A percentile compares a stretch with the other conserved stretches of the same genome.
phyloP scores from a whole-genome alignment of 2,329 filamentous ascomycete genomes.

The Penicillium crustosum region DNA sequence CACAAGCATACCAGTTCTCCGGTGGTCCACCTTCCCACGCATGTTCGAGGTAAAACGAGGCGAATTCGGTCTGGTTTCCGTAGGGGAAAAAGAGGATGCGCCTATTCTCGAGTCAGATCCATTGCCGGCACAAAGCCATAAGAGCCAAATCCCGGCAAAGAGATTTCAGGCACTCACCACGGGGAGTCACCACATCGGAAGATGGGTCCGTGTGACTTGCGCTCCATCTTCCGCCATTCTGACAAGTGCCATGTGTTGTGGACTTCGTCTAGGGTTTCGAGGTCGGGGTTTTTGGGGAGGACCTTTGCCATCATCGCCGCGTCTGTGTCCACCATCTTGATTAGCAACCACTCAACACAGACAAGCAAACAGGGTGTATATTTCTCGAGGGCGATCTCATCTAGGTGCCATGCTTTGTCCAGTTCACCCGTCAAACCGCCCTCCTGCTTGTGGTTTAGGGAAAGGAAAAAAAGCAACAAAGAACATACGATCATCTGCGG shows the following conservation, averaged over 20 bases:
- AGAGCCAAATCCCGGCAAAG: neutral
- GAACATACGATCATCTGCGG: constrained; percentile 58
- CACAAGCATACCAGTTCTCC: constrained; percentile 94
- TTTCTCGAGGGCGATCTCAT: neutral
- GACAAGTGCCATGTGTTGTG: constrained; percentile 84
- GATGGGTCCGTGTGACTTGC: constrained; percentile 82
- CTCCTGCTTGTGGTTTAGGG: neutral
- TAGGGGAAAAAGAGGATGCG: constrained; percentile 92
- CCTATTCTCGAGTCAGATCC: constrained; percentile 53
- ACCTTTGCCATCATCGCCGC: constrained; percentile 83
- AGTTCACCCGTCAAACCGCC: neutral
- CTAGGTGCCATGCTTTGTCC: neutral
- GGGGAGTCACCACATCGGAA: constrained; percentile 86
- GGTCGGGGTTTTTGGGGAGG: constrained; percentile 73
- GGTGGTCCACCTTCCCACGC: constrained; percentile 76
- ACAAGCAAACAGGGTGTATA: neutral
- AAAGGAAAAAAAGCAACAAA: constrained; percentile 10
- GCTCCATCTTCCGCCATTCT: constrained; percentile 72
- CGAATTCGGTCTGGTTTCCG: constrained; percentile 90
- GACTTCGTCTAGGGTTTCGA: constrained; percentile 74
- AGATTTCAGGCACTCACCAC: constrained; percentile 61
- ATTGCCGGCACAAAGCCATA: neutral
- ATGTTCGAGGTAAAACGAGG: constrained; percentile 95
- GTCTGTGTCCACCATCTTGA: constrained; percentile 49
- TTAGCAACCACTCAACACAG: constrained; percentile 1